Evolutionary conservation across 768 basidiomycete genomes (phyloP).

Genomic region (Mycena latifolia): DNA sequence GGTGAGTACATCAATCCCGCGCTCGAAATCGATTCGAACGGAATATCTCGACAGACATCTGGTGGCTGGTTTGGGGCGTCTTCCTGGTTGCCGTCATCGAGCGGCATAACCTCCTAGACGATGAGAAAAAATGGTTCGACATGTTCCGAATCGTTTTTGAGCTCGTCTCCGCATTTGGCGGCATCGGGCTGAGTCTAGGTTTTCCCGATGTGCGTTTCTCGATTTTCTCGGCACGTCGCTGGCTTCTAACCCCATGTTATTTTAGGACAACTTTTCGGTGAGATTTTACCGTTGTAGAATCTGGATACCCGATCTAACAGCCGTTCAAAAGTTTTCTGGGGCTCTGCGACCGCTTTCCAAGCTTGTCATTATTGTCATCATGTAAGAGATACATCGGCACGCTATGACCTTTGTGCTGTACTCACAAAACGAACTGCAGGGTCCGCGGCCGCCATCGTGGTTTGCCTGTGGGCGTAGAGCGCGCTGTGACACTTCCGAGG

Average conservation of each 20-base stretch:
- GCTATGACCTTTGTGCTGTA: background rate
- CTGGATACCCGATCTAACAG: background rate
- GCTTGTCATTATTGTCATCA: conserved; percentile 76
- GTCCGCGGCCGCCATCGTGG: conserved; percentile 82
- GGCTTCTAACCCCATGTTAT: background rate
- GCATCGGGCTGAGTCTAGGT: conserved; percentile 79
- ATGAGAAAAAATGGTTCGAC: conserved; percentile 73
- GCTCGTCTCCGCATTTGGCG: conserved; percentile 75
- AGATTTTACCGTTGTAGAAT: background rate
- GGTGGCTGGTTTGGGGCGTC: conserved; percentile 84
- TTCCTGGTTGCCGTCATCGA: conserved; percentile 82
- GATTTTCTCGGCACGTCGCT: background rate
- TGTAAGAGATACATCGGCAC: conserved; percentile 53
- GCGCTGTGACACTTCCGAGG: conserved; percentile 42
- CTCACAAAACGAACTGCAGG: conserved; percentile 42
- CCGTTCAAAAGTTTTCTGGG: conserved; percentile 60
- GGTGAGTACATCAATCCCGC: conserved; percentile 47
- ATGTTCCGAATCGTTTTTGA: conserved; percentile 70
- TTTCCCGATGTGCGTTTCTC: conserved; percentile 55
- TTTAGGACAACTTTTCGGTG: conserved; percentile 65
- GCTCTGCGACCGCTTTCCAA: conserved; percentile 76
- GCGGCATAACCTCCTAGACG: conserved; percentile 66
- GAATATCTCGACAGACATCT: conserved; percentile 68
- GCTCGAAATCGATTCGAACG: background rate
- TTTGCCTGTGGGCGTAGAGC: conserved; percentile 74